Conservation (phyloP, 768 basidiomycete species). For the Amyloporia xantha region DNA sequence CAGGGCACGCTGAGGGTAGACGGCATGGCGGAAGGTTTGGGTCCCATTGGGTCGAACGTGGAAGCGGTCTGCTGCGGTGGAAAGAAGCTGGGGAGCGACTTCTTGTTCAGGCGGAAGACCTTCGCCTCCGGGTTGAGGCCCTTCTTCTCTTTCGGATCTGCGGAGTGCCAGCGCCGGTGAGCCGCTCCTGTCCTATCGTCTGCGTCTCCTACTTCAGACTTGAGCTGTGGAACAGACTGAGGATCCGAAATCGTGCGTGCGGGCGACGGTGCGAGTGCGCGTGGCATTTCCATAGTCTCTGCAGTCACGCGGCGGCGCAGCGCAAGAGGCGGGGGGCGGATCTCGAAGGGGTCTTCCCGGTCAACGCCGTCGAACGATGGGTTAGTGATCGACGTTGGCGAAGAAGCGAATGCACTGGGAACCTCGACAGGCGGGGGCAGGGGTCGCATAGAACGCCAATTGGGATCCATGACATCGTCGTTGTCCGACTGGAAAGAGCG, state of each 20-base stretch:
- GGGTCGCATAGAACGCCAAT: slow-evolving; percentile 37
- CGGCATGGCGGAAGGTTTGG: slow-evolving; percentile 6
- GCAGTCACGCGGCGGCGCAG: slow-evolving; percentile 24
- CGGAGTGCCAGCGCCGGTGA: slow-evolving; percentile 43
- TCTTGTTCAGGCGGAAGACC: slow-evolving; percentile 49
- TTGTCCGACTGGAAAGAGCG: slow-evolving; percentile 47
- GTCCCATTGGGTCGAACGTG: slow-evolving; percentile 17
- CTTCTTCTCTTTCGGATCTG: slow-evolving; percentile 47
- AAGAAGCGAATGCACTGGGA: slow-evolving; percentile 27
- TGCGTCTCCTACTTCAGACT: slow-evolving; percentile 12
- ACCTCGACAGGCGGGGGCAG: slow-evolving; percentile 20
- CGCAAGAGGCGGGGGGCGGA: slow-evolving; percentile 26
- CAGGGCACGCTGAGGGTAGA: slow-evolving; percentile 19
- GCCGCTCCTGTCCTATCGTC: slow-evolving; percentile 28
- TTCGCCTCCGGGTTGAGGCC: slow-evolving; percentile 84
- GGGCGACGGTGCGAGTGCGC: slow-evolving; percentile 11
- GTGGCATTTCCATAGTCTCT: slow-evolving; percentile 20
- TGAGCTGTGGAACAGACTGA: slow-evolving; percentile 10
- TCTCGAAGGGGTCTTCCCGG: slow-evolving; percentile 43
- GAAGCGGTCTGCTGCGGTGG: slow-evolving; percentile 8
- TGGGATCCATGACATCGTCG: slow-evolving; percentile 44
- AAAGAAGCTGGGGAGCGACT: slow-evolving; percentile 15
- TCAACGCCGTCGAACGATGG: slow-evolving; percentile 24
- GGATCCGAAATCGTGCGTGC: slow-evolving; percentile 18
- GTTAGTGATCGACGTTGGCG: slow-evolving; percentile 34